Conservation (phyloP, 106 monocot species). For the Amphibolis antarctica region DNA sequence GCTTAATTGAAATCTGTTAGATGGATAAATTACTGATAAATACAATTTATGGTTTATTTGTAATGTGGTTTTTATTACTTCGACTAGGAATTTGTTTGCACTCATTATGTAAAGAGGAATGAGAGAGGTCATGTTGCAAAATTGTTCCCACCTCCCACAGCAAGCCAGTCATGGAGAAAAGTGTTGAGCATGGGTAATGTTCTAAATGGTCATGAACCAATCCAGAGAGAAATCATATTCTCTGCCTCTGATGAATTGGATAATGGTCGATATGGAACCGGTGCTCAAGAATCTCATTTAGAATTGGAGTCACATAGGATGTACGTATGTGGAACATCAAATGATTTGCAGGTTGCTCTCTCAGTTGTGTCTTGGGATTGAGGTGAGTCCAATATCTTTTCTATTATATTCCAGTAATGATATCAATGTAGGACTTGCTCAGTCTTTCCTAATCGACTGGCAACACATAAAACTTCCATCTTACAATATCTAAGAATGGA, state of each 20-base stretch:
- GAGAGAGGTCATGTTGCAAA: slow-evolving; percentile 61
- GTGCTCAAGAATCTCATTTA: slow-evolving; percentile 14
- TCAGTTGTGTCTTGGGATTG: slow-evolving; percentile 95
- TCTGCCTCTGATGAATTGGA: slow-evolving; percentile 30
- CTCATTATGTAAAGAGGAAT: slow-evolving; percentile 40
- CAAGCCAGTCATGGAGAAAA: slow-evolving; percentile 97
- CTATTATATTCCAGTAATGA: too few species aligned
- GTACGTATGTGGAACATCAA: slow-evolving; percentile 86
- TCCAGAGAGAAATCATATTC: slow-evolving; percentile 79
- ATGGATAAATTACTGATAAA: neutral
- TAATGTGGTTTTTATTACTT: neutral
- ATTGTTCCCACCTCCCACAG: slow-evolving; percentile 81
- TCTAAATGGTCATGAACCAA: slow-evolving; percentile 93
- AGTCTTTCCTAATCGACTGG: too few species aligned
- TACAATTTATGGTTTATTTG: neutral
- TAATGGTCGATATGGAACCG: slow-evolving; percentile 44
- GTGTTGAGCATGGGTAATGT: slow-evolving; percentile 99
- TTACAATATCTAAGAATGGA: too few species aligned
- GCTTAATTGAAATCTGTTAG: too few species aligned
- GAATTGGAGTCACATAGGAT: slow-evolving; percentile 75
- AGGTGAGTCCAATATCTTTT: neutral
- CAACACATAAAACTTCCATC: too few species aligned
- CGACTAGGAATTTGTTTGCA: slow-evolving; percentile 51
- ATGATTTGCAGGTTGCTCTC: slow-evolving; percentile 78
- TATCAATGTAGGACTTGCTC: too few species aligned